Conservation (phyloP, 371 early-diverging fungal genomes). For the Fennellomyces sp. region DNA sequence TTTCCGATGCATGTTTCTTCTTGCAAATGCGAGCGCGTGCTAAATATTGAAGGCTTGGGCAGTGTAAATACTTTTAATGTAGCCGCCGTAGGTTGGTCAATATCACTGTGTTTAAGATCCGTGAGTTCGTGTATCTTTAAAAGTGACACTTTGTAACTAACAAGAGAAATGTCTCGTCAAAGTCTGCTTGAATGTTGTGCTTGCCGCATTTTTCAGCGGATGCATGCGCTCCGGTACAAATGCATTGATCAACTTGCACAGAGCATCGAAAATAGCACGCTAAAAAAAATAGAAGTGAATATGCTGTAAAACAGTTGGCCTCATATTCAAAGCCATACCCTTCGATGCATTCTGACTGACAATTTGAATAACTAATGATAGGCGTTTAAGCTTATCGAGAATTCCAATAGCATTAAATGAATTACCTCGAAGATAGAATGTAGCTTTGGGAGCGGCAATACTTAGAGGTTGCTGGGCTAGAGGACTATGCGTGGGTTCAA, state of each 20-base stretch:
- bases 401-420: not conserved
- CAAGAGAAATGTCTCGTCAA: conserved; percentile 48
- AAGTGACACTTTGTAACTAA: conserved; percentile 20
- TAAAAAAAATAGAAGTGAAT: conserved; percentile 12
- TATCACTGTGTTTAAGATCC: conserved; percentile 29
- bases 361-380: conserved; percentile 37
- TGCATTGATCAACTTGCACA: conserved; percentile 30
- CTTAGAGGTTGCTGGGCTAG: conserved; percentile 8
- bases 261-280: conserved; percentile 33
- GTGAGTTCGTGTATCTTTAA: too few species aligned
- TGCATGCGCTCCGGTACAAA: conserved; percentile 27
- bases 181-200: conserved; percentile 33
- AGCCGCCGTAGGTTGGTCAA: conserved; percentile 22
- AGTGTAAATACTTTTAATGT: conserved; percentile 32
- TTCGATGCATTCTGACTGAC: conserved; percentile 35
- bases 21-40: conserved; percentile 1
- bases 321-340: too few species aligned
- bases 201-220: conserved; percentile 43
- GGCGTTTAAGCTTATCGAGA: not conserved
- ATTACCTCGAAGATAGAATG: conserved; percentile 45
- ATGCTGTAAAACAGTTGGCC: too few species aligned
- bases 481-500: conserved; percentile 5
- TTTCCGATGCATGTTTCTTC: conserved; percentile 28
- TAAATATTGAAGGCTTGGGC: conserved; percentile 21
- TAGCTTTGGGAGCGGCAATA: conserved; percentile 26